A percentile compares a stretch with the other conserved stretches of the same genome.
phyloP scores from a whole-genome alignment of 2,329 filamentous ascomycete species.

The Colletotrichum chlorophyti region DNA sequence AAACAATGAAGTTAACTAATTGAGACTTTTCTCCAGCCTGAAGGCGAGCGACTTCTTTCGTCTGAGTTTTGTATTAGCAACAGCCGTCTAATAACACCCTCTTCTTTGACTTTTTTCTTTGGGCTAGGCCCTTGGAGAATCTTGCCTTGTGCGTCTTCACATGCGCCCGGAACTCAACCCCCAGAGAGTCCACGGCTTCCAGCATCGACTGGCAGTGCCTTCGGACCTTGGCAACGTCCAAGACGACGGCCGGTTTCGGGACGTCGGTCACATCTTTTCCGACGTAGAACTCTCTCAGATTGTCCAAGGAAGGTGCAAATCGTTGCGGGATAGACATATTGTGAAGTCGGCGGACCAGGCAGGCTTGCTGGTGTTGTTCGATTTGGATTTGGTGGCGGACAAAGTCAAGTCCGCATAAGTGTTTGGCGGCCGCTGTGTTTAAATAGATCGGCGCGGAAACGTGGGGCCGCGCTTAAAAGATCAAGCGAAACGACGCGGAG shows the following conservation, averaged over 20 bases:
- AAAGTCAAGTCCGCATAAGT: background rate
- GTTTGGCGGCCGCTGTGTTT: background rate
- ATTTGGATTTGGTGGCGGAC: background rate
- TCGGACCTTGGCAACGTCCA: constrained; percentile 60
- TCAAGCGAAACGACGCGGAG: background rate
- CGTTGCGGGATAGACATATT: constrained; percentile 35
- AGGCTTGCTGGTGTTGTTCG: too few relatives aligned
- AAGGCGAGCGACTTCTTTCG: constrained; percentile 57
- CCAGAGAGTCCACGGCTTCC: constrained; percentile 51
- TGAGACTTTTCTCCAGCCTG: constrained; percentile 55
- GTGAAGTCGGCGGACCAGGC: background rate
- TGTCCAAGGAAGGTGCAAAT: background rate
- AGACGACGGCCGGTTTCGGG: constrained; percentile 60
- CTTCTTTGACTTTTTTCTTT: too few relatives aligned
- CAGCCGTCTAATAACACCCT: too few relatives aligned
- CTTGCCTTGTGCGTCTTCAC: constrained; percentile 71
- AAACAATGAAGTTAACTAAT: constrained; percentile 62
- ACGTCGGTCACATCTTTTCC: constrained; percentile 40
- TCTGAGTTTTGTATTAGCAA: too few relatives aligned
- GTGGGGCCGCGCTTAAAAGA: background rate
- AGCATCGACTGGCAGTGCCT: constrained; percentile 66
- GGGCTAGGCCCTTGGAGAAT: background rate
- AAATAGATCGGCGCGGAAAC: background rate
- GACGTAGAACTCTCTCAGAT: constrained; percentile 34
- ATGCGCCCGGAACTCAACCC: constrained; percentile 65